Base-by-base conservation (phyloP, 768 basidiomycete species). In the Butyriboletus loyo region DNA sequence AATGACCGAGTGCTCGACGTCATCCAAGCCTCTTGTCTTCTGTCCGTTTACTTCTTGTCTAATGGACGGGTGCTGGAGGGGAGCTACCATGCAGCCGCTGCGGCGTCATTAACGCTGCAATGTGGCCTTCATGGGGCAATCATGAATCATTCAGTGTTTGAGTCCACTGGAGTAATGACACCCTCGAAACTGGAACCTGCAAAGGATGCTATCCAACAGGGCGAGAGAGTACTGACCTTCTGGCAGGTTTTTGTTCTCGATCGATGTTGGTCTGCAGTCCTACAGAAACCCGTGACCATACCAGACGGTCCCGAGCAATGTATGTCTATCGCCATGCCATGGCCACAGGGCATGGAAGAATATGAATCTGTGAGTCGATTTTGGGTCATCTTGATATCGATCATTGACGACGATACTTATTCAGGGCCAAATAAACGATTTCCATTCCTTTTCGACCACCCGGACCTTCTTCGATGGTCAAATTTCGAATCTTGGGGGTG, bases 191-290 rank as follows among this genome's bases (percentile, higher is more conserved):
- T 84, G 44, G 82, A 82, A 40, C 85, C 83, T 3, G 71, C 80
- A 2, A 81, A 81, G 63, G 79, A 79, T 57, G 72, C 77, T 36
- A 66, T 84, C 43, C 81, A 83, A 57, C 83, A 85, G 40, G 86
- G 84, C 42, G 87, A 90, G 63, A 76, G 86, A 37, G 83, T 89
- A 50, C 67, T 84, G 35, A 78, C 88, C 0, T 92, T 92, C 60
- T 92, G 89, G 89, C 87, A 90, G 64, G 86, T 88, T 11, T 92
- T 84, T 68, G 81, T 82, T 60, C 73, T 91, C 57, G 89, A 92
- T 68, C 81, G 85, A 28, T 89, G 87, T 63, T 90, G 88, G 87
- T 88, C 88, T 21, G 83, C 85, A 6, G 79, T 83, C 10, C 76
- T 90, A 7, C 84, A 82, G 28, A 84, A 85, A 55, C 86, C 87